These are phyloP conservation scores for Schoenoplectus tabernaemontani DNA, from an alignment of 202 grass and related monocot species.

Conservation along the genomic window DNA sequence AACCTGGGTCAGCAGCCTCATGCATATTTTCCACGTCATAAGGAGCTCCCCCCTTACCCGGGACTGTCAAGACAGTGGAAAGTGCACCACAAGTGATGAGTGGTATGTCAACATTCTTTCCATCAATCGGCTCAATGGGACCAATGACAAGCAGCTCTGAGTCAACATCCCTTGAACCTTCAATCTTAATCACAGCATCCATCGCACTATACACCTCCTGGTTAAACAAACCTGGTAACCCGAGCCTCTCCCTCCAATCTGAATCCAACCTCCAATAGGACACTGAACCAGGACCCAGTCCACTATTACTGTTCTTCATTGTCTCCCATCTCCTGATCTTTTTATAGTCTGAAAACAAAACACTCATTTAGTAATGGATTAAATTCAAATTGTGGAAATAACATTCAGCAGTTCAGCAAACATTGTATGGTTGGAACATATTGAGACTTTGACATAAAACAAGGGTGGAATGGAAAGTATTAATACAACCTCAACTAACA, in stretches of 20 bases:
- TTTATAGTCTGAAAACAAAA: slow-evolving; percentile 31
- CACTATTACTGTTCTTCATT: background rate
- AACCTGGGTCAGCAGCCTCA: background rate
- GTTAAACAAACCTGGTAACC: slow-evolving; percentile 39
- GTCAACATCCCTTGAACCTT: slow-evolving; percentile 31
- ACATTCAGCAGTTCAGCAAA: no score
- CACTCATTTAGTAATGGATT: background rate
- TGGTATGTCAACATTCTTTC: background rate
- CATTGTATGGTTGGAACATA: no score
- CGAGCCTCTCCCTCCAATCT: slow-evolving; percentile 33
- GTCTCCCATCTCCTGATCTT: slow-evolving; percentile 43
- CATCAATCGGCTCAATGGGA: slow-evolving; percentile 8
- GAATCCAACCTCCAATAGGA: slow-evolving; percentile 41
- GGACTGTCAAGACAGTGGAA: background rate
- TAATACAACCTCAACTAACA: no score
- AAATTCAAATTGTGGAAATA: background rate
- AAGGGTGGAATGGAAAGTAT: background rate
- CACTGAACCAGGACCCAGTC: background rate
- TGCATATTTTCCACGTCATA: background rate
- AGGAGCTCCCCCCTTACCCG: background rate
- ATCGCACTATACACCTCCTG: slow-evolving; percentile 49
- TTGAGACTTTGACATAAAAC: background rate
- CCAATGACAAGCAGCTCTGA: slow-evolving; percentile 15
- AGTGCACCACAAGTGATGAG: background rate
- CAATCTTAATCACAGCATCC: slow-evolving; percentile 55